Base-by-base conservation (phyloP, 257 asterid genomes). In the Osmanthus fragrans region DNA sequence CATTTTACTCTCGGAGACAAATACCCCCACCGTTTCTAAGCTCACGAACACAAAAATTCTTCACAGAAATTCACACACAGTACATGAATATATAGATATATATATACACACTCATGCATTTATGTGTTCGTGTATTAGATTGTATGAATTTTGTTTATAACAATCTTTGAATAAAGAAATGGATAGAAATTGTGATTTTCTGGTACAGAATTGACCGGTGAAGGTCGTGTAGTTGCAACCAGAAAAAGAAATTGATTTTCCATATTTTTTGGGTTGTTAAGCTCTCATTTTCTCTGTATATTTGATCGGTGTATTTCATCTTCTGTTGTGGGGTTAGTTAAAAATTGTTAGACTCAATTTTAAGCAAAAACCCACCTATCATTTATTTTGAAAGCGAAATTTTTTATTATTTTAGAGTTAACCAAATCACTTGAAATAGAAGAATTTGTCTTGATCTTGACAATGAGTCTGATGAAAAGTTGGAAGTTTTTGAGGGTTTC, bases 281-380 rank as follows among this genome's bases (percentile, higher is more conserved):
- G 83, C 92, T 81, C 88, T 90, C 98, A 67, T 76, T 88, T 76
- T 94, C 96, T 75, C 75, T 72, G 79, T 56, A n/a, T 69, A 33
- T 80, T 80, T 84, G 86, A 80, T 91, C 88, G 86, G 87, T 84
- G 82, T 77, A 73, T 85, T 81, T 74, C 86, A 78, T 88, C 78
- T 77, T 84, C 81, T 82, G 87, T 92, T 84, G 92, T 84, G 85
- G 92, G 80, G 96, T 87, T 89, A 84, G 87, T 69, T 90, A 72
- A 77, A 76, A 80, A 70, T 58, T 82, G 83, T 74, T 90, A 82
- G 85, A 88, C 92, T 87, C 84, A 77, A 70, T 77, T 85, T 80
- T 83, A 92, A 94, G 97, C 96, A 83, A 83, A 76, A 88, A 83
- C 81, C 84, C 83, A 79, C 83, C 80, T 15, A 58, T 68, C 74